Base-by-base conservation (phyloP, 768 basidiomycete species). In the Cyathus striatus region DNA sequence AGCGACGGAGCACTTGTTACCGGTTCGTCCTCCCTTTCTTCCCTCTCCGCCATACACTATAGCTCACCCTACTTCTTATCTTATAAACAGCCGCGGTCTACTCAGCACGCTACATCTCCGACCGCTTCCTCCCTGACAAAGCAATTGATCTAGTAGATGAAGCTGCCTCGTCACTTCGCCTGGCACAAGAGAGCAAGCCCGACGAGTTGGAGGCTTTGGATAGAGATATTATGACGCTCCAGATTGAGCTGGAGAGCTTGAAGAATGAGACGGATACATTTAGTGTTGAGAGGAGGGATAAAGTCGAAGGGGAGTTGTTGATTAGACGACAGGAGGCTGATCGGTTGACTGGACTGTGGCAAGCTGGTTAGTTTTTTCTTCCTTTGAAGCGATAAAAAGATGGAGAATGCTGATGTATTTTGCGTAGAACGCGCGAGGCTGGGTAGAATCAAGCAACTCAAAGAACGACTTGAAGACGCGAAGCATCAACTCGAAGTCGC, bases 111-210 rank as follows among this genome's bases (percentile, higher is more conserved):
- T 94, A 94, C 54, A 83, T 95, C 49, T 83, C 90, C 0, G 88
- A 91, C 58, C 76, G 91, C 3, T 93, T 79, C 59, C 73, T 95
- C 1, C 92, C 92, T 0, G 92, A 96, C 64, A 94, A 94, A 58
- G 86, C 89, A 7, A 89, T 91, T 33, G 90, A 95, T 59, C 74
- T 96, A 2, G 80, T 97, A 1, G 95, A 98, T 61, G 95, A 97
- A 62, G 93, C 93, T 3, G 87, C 90, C 1, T 88, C 89, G 2
- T 75, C 90, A 0, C 70, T 97, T 4, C 80, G 90, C 0, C 78
- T 96, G 3, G 87, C 91, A 0, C 92, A 93, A 55, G 90, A 92
- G 56, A 83, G 80, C 23, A 90, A 92, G 55, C 92, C 92, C 0
- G 86, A 90, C 42, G 83, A 83, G 43, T 72, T 95, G 1, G 90